phyloP scores from a whole-genome alignment of 2,329 filamentous ascomycete genomes.

The Graphilbum fragrans region DNA sequence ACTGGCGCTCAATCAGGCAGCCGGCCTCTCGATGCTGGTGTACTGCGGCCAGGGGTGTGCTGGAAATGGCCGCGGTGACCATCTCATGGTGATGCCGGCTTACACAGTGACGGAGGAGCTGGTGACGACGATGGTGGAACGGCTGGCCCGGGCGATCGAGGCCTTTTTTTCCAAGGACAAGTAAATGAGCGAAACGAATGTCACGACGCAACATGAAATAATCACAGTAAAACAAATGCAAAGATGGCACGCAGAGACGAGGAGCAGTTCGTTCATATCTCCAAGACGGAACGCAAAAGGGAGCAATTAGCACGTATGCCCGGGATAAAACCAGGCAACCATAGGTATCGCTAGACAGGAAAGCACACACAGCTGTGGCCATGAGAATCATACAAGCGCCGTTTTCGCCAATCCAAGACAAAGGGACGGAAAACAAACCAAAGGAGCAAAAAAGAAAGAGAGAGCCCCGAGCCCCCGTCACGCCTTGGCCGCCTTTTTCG shows the following conservation, averaged over 20 bases:
- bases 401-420: neutral
- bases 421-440: neutral
- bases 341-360: too few relatives aligned
- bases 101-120: conserved; percentile 49
- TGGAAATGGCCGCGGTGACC: conserved; percentile 50
- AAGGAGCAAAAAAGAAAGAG: neutral
- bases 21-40: conserved; percentile 25
- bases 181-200: neutral
- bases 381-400: too few relatives aligned
- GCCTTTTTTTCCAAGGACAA: too few relatives aligned
- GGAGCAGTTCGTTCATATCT: too few relatives aligned
- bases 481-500: neutral
- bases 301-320: too few relatives aligned
- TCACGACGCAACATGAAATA: too few relatives aligned
- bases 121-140: conserved; percentile 40
- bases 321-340: too few relatives aligned
- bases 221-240: too few relatives aligned
- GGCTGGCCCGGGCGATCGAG: conserved; percentile 33
- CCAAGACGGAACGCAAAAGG: too few relatives aligned
- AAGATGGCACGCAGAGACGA: too few relatives aligned
- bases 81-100: conserved; percentile 58
- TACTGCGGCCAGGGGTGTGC: conserved; percentile 52
- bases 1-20: conserved; percentile 16
- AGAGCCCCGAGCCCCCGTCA: neutral
- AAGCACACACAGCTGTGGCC: too few relatives aligned